These are phyloP conservation scores for Phaseolus coccineus DNA, from an alignment of 331 rosid genomes.

Conservation along the genomic window DNA sequence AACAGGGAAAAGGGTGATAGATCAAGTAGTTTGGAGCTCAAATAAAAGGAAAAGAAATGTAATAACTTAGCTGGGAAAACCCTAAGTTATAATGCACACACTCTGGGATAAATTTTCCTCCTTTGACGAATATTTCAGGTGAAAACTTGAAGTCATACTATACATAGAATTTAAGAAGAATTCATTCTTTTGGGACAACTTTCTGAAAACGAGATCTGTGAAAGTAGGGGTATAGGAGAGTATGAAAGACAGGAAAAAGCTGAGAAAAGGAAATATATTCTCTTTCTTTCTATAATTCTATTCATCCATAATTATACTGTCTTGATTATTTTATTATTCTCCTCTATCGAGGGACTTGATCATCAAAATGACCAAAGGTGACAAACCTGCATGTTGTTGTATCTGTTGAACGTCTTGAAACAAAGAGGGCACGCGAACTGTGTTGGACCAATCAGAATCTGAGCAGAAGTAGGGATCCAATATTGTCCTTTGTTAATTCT, in stretches of 20 bases:
- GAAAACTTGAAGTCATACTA: constrained; percentile 50
- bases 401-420: constrained; percentile 89
- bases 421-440: constrained; percentile 92
- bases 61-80: constrained; percentile 43
- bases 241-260: constrained; percentile 1
- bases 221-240: constrained; percentile 2
- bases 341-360: constrained; percentile 13
- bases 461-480: constrained; percentile 92
- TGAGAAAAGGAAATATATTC: constrained; percentile 34
- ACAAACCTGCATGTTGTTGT: constrained; percentile 90
- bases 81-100: constrained; percentile 49
- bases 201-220: constrained; percentile 51
- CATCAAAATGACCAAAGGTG: not conserved
- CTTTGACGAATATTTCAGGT: constrained; percentile 41
- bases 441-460: constrained; percentile 86
- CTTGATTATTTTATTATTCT: not conserved
- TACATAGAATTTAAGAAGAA: constrained; percentile 36
- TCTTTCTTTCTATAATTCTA: constrained; percentile 5
- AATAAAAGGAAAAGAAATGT: constrained; percentile 25
- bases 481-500: constrained; percentile 78
- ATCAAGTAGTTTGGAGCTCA: not conserved
- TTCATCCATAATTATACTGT: not conserved
- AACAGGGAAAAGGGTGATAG: not conserved
- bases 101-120: not conserved
- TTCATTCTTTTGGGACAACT: constrained; percentile 38